Evolutionary conservation across 2,329 filamentous ascomycete genomes (phyloP), one percentile per base, ranked within the genome.

Genomic region (Alternaria rosae): DNA sequence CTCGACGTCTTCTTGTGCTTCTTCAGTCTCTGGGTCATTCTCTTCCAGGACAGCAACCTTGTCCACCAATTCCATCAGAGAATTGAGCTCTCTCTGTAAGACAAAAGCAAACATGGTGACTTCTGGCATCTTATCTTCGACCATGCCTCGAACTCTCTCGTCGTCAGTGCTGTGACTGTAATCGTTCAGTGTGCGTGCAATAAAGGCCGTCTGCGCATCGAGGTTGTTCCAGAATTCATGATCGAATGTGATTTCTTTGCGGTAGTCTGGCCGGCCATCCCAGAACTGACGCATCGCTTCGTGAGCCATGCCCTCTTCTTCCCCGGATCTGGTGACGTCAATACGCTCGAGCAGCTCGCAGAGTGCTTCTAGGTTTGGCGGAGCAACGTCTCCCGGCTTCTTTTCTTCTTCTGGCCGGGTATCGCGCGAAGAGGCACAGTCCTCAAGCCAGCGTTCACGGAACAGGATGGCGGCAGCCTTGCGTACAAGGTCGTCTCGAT

Each of bases 251-350:
- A 93, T 85, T 28, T 86, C 88, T 56, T 94, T 90, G 54, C 90
- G 85, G 73, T 94, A 94, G 76, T 95, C 92, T 3, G 92, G 91
- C 17, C 95, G 89, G 5, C 94, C 92, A 69, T 95, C 92, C 95
- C 95, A 99, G 80, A 99, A 98, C 50, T 93, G 92, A 64, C 88
- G 91, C 94, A 99, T 97, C 1, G 95, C 95, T 75, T 97, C 92
- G 9, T 96, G 86, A 2, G 93, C 94, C 61, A 98, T 92, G 6
- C 95, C 96, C 57, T 91, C 92, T 76, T 97, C 94, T 20, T 91
- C 88, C 2, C 93, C 94, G 5, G 93, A 94, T 76, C 95, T 95
- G 66, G 96, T 88, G 3, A 98, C 89, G 71, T 99, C 94, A 62
- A 99, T 95, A 69, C 95, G 89, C 81, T 99, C 95, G 5, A 99